Percentiles rank a stretch among this genome's conserved stretches.
phyloP scores from a whole-genome alignment of 2,329 filamentous ascomycete genomes.

The Alternaria sp. region DNA sequence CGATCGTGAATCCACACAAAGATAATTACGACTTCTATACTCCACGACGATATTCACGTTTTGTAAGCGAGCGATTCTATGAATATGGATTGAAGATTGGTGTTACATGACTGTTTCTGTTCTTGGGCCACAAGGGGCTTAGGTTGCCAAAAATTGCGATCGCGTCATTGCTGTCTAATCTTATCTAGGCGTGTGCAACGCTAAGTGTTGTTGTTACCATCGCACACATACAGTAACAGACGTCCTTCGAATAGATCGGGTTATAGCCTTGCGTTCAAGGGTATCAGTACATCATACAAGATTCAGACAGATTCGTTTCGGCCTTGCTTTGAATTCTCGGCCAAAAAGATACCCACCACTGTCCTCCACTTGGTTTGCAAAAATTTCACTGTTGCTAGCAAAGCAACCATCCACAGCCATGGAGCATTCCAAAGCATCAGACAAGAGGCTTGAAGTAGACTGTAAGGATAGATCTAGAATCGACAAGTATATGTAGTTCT shows the following conservation, averaged over 20 bases:
- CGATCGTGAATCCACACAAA: conserved; percentile 1
- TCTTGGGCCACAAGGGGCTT: conserved; percentile 6
- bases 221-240: not conserved
- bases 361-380: not conserved
- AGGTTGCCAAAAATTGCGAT: conserved; percentile 15
- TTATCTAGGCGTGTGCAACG: not conserved
- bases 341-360: not conserved
- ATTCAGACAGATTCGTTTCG: not conserved
- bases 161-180: conserved; percentile 15
- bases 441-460: not conserved
- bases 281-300: not conserved
- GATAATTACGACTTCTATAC: not conserved
- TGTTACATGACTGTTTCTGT: conserved; percentile 4
- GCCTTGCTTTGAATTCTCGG: not conserved
- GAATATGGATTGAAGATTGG: accelerated
- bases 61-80: not conserved
- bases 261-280: not conserved
- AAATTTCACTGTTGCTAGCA: not conserved
- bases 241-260: not conserved
- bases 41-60: not conserved
- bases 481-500: not conserved
- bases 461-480: too few species aligned
- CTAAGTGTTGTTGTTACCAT: not conserved
- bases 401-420: not conserved
- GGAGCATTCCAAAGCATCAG: not conserved